Evolutionary conservation across 148 eudicot genomes (phyloP).

Genomic region (Amaranthus hypochondriacus): DNA sequence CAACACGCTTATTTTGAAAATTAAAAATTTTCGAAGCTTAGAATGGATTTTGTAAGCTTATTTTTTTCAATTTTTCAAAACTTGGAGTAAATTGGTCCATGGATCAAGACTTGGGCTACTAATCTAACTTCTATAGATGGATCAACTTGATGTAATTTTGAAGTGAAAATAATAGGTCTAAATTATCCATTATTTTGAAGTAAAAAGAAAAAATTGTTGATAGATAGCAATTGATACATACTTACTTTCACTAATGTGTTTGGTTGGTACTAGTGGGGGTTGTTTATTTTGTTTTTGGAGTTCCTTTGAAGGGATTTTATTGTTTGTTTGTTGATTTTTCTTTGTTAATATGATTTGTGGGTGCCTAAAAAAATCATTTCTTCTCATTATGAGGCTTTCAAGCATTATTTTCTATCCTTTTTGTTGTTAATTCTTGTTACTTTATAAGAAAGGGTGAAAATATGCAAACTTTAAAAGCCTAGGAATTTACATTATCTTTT

Average conservation of each 20-base stretch:
- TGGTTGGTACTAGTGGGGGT: constrained; percentile 81
- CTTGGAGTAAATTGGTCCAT: too few species aligned
- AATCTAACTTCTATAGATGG: too few species aligned
- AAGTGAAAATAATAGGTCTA: too few species aligned
- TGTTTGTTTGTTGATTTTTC: constrained; percentile 26
- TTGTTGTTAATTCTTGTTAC: constrained; percentile 3
- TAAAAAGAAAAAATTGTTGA: too few species aligned
- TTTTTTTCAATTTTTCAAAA: too few species aligned
- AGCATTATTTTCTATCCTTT: constrained; percentile 1
- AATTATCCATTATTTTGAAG: too few species aligned
- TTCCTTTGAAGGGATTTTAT: constrained; percentile 67
- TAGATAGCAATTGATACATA: too few species aligned
- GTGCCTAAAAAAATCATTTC: constrained; percentile 13
- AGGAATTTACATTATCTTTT: constrained; percentile 32
- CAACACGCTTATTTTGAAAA: too few species aligned
- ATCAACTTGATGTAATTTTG: too few species aligned
- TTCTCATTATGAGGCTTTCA: constrained; percentile 28
- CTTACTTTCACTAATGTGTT: constrained; percentile 16
- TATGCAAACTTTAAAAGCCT: constrained; percentile 75
- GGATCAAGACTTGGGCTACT: too few species aligned
- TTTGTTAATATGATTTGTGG: background rate
- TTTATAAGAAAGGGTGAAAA: constrained; percentile 28
- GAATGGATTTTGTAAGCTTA: too few species aligned
- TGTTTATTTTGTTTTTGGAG: constrained; percentile 44
- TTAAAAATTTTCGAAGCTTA: too few species aligned